Percentiles rank a stretch among this genome's conserved stretches.
These are phyloP conservation scores for Scheffersomyces titani DNA, from an alignment of 1,139 yeast genomes.

Conservation along the genomic window DNA sequence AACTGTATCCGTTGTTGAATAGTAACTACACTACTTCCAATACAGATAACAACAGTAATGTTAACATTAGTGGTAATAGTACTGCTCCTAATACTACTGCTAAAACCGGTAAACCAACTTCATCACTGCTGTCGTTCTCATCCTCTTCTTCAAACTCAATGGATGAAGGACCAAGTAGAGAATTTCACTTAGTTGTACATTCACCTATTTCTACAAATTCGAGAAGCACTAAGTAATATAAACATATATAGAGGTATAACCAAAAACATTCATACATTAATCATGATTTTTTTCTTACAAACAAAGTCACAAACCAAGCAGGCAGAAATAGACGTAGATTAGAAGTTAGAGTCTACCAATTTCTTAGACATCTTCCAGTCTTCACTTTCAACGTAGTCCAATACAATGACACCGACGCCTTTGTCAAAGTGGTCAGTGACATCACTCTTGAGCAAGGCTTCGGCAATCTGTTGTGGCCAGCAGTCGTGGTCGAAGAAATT, in stretches of 20 bases:
- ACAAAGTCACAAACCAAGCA: neutral
- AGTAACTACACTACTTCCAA: neutral
- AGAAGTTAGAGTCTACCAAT: conserved; percentile 59
- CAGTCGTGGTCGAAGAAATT: conserved; percentile 70
- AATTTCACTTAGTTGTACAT: neutral
- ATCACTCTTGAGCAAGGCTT: conserved; percentile 49
- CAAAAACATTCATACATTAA: neutral
- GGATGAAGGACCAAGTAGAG: no score
- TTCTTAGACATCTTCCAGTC: conserved; percentile 60
- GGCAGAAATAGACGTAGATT: conserved; percentile 3
- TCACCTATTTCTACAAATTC: neutral
- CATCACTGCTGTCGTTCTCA: conserved; percentile 10
- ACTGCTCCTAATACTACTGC: neutral
- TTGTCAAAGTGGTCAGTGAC: conserved; percentile 52
- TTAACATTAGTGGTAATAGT: neutral
- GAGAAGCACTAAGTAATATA: neutral
- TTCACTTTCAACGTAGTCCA: conserved; percentile 67
- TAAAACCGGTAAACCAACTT: neutral
- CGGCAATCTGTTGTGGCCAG: conserved; percentile 74
- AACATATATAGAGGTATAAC: neutral
- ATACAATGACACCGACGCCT: conserved; percentile 61
- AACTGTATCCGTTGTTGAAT: neutral
- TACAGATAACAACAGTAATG: neutral
- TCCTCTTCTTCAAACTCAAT: conserved; percentile 8
- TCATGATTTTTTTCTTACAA: neutral